These are phyloP conservation scores for Ascochyta pisi DNA, from an alignment of 2,329 filamentous ascomycete genomes.

Conservation along the genomic window DNA sequence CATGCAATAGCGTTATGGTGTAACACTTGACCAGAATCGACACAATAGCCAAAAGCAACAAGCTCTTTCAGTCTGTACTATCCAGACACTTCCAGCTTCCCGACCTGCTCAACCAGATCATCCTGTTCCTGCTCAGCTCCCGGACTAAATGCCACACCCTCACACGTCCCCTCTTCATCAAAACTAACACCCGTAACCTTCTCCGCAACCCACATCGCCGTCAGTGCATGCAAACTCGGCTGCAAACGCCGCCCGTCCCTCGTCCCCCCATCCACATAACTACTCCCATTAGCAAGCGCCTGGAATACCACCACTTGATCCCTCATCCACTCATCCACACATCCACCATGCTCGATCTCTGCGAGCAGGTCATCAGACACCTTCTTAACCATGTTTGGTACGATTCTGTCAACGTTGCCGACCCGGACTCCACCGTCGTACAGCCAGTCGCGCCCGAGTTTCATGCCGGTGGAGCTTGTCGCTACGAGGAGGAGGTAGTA, in stretches of 20 bases:
- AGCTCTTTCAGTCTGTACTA: not conserved
- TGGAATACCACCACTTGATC: conserved; percentile 68
- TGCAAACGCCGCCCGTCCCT: conserved; percentile 32
- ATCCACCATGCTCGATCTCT: conserved; percentile 57
- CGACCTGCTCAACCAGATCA: conserved; percentile 1
- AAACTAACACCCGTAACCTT: conserved; percentile 50
- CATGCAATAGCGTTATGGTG: no score
- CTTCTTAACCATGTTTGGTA: conserved; percentile 50
- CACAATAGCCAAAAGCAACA: no score
- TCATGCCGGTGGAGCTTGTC: conserved; percentile 56
- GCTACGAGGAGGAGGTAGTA: conserved; percentile 64
- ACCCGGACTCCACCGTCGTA: conserved; percentile 45
- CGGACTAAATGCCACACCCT: conserved; percentile 43
- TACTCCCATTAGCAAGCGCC: conserved; percentile 57
- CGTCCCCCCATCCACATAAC: conserved; percentile 42
- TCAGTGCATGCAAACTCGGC: conserved; percentile 54
- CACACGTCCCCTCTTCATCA: conserved; percentile 46
- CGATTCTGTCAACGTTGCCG: conserved; percentile 31
- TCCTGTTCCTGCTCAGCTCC: not conserved
- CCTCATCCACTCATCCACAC: conserved; percentile 62
- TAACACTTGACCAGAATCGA: no score
- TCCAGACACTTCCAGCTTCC: conserved; percentile 1
- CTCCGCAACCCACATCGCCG: conserved; percentile 54
- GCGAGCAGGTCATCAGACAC: conserved; percentile 54
- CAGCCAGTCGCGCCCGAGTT: conserved; percentile 60